Percentiles rank a stretch among this genome's conserved stretches.
Evolutionary conservation across 805 yeast genomes (phyloP).

Genomic region (Starmerella floricola): DNA sequence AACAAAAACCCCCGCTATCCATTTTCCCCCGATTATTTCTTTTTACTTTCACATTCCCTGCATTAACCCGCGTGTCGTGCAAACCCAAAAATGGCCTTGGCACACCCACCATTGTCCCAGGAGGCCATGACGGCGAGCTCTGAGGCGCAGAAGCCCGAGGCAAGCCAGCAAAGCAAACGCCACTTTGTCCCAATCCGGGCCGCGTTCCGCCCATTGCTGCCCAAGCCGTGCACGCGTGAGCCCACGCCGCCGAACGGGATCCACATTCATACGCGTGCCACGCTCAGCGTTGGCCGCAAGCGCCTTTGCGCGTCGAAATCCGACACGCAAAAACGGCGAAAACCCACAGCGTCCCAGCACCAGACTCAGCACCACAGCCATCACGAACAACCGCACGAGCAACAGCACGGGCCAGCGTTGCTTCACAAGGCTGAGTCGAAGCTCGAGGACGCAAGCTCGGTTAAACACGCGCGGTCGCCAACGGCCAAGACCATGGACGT

Average conservation of each 20-base stretch:
- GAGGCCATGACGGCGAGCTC: background rate
- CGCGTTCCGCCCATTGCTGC: slow-evolving; percentile 29
- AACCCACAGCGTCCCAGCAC: background rate
- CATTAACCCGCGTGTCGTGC: background rate
- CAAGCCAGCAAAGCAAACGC: slow-evolving; percentile 10
- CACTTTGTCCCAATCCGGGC: slow-evolving; percentile 28
- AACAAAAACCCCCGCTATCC: too few species aligned
- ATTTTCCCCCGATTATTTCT: background rate
- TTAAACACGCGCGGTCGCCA: too few species aligned
- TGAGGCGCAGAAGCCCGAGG: background rate
- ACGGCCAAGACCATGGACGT: too few species aligned
- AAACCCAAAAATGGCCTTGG: background rate
- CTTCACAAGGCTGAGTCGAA: too few species aligned
- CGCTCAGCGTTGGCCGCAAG: slow-evolving; percentile 9
- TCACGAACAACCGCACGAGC: too few species aligned
- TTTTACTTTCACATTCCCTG: slow-evolving; percentile 1
- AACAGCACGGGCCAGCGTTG: too few species aligned
- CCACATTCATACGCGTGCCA: slow-evolving; percentile 16
- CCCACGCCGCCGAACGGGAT: slow-evolving; percentile 7
- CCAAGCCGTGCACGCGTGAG: slow-evolving; percentile 23
- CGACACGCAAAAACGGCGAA: slow-evolving; percentile 1
- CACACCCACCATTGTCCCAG: background rate
- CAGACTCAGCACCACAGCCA: too few species aligned
- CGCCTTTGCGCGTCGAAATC: slow-evolving; percentile 4
- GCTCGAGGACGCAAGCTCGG: too few species aligned